phyloP scores from a whole-genome alignment of 2,329 filamentous ascomycete genomes.

The Aureobasidium sp. region DNA sequence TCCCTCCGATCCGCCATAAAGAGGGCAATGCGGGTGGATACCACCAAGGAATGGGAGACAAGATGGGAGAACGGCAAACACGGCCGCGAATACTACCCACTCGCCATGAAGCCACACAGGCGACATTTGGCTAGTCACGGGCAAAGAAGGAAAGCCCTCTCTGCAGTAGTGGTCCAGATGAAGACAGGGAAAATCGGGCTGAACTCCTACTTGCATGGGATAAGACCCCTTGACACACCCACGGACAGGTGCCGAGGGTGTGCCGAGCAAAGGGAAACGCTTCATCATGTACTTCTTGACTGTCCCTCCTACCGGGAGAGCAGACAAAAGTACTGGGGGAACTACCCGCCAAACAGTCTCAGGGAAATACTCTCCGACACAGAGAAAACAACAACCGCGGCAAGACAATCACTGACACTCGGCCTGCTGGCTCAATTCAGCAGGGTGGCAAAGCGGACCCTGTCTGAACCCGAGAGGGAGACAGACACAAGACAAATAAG shows the following conservation, averaged over 20 bases:
- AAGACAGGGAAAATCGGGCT: constrained; percentile 1
- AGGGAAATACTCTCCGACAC: not conserved
- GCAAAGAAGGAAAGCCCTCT: not conserved
- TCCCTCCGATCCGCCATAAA: not conserved
- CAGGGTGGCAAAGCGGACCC: not conserved
- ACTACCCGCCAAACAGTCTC: not conserved
- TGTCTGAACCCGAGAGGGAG: not conserved
- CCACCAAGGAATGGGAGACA: not conserved
- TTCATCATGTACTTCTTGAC: not conserved
- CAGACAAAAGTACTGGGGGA: not conserved
- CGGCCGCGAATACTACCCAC: not conserved
- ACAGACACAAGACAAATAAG: not conserved
- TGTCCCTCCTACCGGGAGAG: not conserved
- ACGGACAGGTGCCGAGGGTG: not conserved
- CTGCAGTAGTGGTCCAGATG: not conserved
- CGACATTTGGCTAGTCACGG: not conserved
- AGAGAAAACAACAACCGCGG: not conserved
- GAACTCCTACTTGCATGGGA: constrained; percentile 4
- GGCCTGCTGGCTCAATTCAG: not conserved
- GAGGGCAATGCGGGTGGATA: not conserved
- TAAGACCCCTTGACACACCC: not conserved
- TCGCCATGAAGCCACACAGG: not conserved
- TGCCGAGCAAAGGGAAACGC: not conserved
- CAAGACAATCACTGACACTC: not conserved
- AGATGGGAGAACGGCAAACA: not conserved